Percentiles rank a stretch among this genome's conserved stretches.
Evolutionary conservation across 2,329 filamentous ascomycete species (phyloP).

Genomic region (Ceratocystis harringtonii): DNA sequence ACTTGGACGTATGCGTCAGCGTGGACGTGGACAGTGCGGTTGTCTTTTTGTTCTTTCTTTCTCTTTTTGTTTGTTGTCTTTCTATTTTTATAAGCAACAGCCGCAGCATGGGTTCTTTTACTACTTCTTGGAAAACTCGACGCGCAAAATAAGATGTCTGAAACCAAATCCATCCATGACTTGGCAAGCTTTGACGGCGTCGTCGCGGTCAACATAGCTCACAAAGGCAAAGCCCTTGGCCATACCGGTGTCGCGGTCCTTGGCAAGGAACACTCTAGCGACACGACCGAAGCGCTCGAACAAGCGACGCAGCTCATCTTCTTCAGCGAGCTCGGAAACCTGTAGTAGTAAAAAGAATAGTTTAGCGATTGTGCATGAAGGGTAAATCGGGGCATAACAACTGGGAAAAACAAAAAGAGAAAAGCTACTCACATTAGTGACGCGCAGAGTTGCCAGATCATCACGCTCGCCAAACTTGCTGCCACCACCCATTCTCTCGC

Average conservation of each 20-base stretch:
- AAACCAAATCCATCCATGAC: constrained; percentile 97
- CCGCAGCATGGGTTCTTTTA: neutral
- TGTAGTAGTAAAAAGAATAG: constrained; percentile 25
- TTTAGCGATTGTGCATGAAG: neutral
- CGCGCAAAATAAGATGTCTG: constrained; percentile 71
- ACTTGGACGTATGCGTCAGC: too few relatives aligned
- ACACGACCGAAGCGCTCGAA: constrained; percentile 96
- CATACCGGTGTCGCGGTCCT: constrained; percentile 88
- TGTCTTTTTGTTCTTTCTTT: neutral
- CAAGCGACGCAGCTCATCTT: constrained; percentile 88
- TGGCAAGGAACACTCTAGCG: constrained; percentile 92
- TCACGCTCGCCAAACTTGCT: constrained; percentile 89
- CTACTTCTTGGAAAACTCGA: constrained; percentile 66
- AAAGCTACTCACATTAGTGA: constrained; percentile 70
- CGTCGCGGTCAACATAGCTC: constrained; percentile 78
- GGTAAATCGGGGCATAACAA: neutral
- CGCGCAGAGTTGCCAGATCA: constrained; percentile 87
- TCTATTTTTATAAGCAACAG: constrained; percentile 1
- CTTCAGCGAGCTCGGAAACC: constrained; percentile 95
- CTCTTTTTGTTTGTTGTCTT: neutral
- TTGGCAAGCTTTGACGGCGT: constrained; percentile 83
- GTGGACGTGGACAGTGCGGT: neutral
- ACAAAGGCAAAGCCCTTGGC: constrained; percentile 99
- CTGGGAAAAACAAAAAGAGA: neutral
- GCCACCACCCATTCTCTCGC: constrained; percentile 58